Conservation (phyloP, 371 early-diverging fungal genomes). For the Mucor mucedo region DNA sequence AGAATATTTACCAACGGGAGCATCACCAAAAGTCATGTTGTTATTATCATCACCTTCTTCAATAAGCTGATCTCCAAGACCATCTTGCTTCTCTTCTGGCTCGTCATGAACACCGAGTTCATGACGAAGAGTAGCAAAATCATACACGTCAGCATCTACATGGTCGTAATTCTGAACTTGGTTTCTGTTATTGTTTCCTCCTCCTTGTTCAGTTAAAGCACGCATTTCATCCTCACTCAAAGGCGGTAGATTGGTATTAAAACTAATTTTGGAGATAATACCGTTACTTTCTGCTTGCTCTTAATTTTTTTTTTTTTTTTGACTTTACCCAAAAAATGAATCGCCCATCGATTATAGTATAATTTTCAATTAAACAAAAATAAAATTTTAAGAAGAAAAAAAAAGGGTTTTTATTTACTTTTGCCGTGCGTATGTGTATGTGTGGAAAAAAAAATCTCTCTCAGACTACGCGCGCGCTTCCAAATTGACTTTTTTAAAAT, state of each 20-base stretch:
- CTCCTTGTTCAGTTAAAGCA: constrained; percentile 40
- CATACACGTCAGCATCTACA: constrained; percentile 45
- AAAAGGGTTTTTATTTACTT: not conserved
- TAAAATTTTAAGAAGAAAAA: not conserved
- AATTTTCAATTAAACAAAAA: not conserved
- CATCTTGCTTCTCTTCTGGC: constrained; percentile 51
- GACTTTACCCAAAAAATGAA: constrained; percentile 56
- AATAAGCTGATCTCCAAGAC: constrained; percentile 62
- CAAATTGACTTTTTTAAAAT: not conserved
- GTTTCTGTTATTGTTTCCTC: constrained; percentile 21
- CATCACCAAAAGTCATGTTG: constrained; percentile 86
- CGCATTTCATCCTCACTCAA: constrained; percentile 51
- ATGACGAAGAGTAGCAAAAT: constrained; percentile 47
- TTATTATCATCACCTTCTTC: constrained; percentile 83
- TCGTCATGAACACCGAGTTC: constrained; percentile 35
- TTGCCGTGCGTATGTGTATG: constrained; percentile 1
- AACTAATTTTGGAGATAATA: constrained; percentile 37
- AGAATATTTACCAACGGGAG: constrained; percentile 49
- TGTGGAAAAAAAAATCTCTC: not conserved
- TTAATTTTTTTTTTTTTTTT: constrained; percentile 1
- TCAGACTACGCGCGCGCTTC: not conserved
- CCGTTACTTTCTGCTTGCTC: not conserved
- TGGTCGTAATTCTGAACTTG: constrained; percentile 15
- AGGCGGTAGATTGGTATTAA: constrained; percentile 66
- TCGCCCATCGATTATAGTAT: constrained; percentile 43